phyloP scores from a whole-genome alignment of 208 protist species.

The Tritrichomonas musculus region DNA sequence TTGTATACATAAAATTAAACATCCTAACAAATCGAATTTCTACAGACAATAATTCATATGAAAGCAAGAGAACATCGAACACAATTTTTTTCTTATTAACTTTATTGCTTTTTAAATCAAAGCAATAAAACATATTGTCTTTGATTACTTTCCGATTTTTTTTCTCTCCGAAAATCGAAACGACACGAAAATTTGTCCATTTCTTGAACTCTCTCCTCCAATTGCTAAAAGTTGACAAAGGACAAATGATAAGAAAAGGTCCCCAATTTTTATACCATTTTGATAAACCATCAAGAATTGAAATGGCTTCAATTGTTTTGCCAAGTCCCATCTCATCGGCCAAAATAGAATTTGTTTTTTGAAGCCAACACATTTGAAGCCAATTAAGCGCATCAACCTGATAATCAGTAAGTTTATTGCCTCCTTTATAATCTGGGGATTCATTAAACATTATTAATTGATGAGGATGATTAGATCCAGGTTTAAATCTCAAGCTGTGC shows the following conservation, averaged over 20 bases:
- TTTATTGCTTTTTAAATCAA: neutral
- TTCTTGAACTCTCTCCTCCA: slow-evolving; percentile 54
- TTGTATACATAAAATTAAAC: too few species aligned
- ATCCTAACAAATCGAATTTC: slow-evolving; percentile 49
- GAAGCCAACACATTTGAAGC: slow-evolving; percentile 56
- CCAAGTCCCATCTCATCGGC: slow-evolving; percentile 72
- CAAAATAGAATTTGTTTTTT: slow-evolving; percentile 60
- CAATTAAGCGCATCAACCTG: slow-evolving; percentile 68
- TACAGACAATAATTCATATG: slow-evolving; percentile 38
- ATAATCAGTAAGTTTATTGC: slow-evolving; percentile 56
- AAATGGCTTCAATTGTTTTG: slow-evolving; percentile 54
- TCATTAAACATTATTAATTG: neutral
- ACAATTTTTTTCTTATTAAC: slow-evolving; percentile 47
- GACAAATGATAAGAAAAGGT: slow-evolving; percentile 64
- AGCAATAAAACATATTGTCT: neutral
- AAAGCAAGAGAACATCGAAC: slow-evolving; percentile 64
- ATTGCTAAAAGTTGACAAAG: slow-evolving; percentile 59
- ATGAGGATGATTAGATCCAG: too few species aligned
- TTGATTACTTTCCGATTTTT: neutral
- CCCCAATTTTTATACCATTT: slow-evolving; percentile 48
- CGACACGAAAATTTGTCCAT: slow-evolving; percentile 58
- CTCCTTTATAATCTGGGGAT: neutral
- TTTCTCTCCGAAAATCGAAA: slow-evolving; percentile 54
- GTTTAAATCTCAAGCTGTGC: neutral
- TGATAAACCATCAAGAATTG: slow-evolving; percentile 51